Conservation (phyloP, 1,284 basidiomycete species). For the Inonotus hispidus region DNA sequence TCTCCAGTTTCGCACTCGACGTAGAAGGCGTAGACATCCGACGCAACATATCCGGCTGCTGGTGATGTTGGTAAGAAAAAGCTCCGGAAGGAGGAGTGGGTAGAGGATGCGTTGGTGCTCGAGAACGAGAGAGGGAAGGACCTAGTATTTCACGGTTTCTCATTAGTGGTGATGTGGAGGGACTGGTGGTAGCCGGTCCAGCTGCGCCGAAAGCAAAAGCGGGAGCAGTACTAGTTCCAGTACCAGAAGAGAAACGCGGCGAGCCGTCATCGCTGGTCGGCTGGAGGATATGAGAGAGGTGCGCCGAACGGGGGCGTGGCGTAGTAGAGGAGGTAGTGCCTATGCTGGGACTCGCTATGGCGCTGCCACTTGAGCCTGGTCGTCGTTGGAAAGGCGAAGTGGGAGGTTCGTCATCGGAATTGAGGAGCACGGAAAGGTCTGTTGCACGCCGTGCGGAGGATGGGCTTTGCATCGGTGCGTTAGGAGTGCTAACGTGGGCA, state of each 20-base stretch:
- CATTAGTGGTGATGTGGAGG: slow-evolving; percentile 6
- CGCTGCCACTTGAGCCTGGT: slow-evolving; percentile 15
- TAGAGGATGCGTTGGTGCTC: neutral
- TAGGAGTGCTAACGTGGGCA: slow-evolving; percentile 22
- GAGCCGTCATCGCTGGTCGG: slow-evolving; percentile 10
- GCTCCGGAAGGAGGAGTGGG: neutral
- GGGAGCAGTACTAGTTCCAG: neutral
- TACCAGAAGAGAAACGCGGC: neutral
- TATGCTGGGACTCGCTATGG: slow-evolving; percentile 12
- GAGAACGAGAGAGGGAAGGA: slow-evolving; percentile 12
- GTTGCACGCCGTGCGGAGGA: slow-evolving; percentile 57
- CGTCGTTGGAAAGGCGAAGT: slow-evolving; percentile 20
- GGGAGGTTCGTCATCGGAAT: slow-evolving; percentile 39
- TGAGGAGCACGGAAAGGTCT: slow-evolving; percentile 64
- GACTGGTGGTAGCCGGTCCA: neutral
- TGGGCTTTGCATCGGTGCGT: slow-evolving; percentile 35
- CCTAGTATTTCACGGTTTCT: slow-evolving; percentile 6
- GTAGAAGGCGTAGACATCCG: slow-evolving; percentile 14
- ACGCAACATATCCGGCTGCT: slow-evolving; percentile 6
- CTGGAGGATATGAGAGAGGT: slow-evolving; percentile 19
- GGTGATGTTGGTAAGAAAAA: neutral
- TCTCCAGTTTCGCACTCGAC: slow-evolving; percentile 3
- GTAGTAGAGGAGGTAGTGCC: neutral
- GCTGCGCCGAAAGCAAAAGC: neutral
- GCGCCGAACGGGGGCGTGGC: slow-evolving; percentile 17